phyloP scores from a whole-genome alignment of 2,329 filamentous ascomycete species.

The Aspergillus fischeri region DNA sequence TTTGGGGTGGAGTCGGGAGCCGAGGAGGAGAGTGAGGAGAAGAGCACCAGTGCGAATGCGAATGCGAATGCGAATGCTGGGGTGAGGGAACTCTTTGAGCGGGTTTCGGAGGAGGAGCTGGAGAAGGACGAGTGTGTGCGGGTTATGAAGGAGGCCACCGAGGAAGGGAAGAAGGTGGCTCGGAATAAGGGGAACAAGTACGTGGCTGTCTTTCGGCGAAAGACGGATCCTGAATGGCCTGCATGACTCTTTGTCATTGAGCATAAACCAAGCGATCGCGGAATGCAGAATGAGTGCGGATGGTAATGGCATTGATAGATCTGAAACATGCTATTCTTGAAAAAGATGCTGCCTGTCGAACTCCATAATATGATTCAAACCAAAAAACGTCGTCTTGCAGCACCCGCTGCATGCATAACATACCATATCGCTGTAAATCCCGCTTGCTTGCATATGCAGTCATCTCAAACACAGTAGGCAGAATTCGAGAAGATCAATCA shows the following conservation, averaged over 20 bases:
- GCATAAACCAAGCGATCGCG: no score
- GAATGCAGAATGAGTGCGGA: no score
- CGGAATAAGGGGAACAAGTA: conserved; percentile 88
- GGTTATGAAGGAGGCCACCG: conserved; percentile 71
- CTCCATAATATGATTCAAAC: background rate
- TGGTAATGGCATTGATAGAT: no score
- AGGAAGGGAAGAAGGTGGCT: conserved; percentile 95
- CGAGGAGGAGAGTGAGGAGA: conserved; percentile 74
- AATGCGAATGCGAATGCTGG: conserved; percentile 69
- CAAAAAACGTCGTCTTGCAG: background rate
- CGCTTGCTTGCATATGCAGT: background rate
- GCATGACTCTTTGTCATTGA: conserved; percentile 8
- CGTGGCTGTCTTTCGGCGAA: conserved; percentile 78
- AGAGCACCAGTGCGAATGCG: conserved; percentile 61
- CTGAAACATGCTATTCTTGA: background rate
- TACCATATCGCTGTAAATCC: background rate
- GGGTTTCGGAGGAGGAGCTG: conserved; percentile 57
- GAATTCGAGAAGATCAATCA: background rate
- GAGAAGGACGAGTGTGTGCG: conserved; percentile 56
- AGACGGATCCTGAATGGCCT: conserved; percentile 73
- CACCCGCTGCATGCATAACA: background rate
- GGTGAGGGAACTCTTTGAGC: conserved; percentile 62
- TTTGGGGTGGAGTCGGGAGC: conserved; percentile 62
- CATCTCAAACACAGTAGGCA: background rate
- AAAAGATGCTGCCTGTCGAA: background rate